phyloP scores from a whole-genome alignment of 2,329 filamentous ascomycete species.

The Cladosporium sp. region DNA sequence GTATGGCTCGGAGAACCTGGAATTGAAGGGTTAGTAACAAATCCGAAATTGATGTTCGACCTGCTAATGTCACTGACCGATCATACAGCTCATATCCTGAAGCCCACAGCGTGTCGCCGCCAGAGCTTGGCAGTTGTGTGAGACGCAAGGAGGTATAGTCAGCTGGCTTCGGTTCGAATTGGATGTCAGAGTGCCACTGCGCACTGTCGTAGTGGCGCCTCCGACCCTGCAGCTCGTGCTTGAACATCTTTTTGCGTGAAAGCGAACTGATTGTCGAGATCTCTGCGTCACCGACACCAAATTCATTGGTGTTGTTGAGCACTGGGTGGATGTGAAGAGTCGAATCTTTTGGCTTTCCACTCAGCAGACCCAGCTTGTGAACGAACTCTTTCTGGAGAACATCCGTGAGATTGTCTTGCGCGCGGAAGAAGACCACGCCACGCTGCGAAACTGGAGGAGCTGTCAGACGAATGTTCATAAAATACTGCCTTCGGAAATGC shows the following conservation, averaged over 20 bases:
- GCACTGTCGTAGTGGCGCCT: slow-evolving; percentile 28
- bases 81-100: slow-evolving; percentile 69
- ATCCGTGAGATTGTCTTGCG: slow-evolving; percentile 43
- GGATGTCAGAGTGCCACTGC: slow-evolving; percentile 55
- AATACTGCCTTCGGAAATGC: not conserved
- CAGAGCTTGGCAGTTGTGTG: slow-evolving; percentile 57
- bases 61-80: not conserved
- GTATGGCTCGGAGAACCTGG: slow-evolving; percentile 57
- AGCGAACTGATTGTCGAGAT: slow-evolving; percentile 45
- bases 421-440: slow-evolving; percentile 26
- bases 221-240: slow-evolving; percentile 34
- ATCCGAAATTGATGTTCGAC: not conserved
- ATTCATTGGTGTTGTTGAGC: slow-evolving; percentile 47
- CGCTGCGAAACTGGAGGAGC: slow-evolving; percentile 24
- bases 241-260: slow-evolving; percentile 40
- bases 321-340: slow-evolving; percentile 64
- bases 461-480: slow-evolving; percentile 2
- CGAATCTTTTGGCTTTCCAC: slow-evolving; percentile 60
- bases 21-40: not conserved
- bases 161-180: slow-evolving; percentile 45
- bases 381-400: slow-evolving; percentile 55
- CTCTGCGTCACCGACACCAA: slow-evolving; percentile 42
- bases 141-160: slow-evolving; percentile 64
- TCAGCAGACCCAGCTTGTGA: slow-evolving; percentile 58
- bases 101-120: slow-evolving; percentile 65